These are phyloP conservation scores for Linum tenue DNA, from an alignment of 345 rosid species.

Conservation along the genomic window DNA sequence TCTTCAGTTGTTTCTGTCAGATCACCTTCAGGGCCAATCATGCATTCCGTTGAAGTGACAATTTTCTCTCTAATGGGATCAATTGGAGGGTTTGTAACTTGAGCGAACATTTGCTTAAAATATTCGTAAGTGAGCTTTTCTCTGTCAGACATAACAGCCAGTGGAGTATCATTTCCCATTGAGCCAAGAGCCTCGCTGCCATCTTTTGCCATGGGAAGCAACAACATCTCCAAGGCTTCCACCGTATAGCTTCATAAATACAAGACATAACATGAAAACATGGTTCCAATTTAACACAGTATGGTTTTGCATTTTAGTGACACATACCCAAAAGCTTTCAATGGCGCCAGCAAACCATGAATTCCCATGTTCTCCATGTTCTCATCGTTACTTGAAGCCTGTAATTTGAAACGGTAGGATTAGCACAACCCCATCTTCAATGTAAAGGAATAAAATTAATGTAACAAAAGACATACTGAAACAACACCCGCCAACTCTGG, in stretches of 20 bases:
- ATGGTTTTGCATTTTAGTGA: no score
- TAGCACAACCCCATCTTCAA: not conserved
- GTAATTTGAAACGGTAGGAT: slow-evolving; percentile 11
- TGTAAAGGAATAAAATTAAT: not conserved
- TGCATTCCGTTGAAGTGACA: slow-evolving; percentile 98
- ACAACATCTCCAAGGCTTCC: slow-evolving; percentile 94
- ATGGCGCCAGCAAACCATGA: slow-evolving; percentile 77
- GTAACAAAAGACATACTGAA: slow-evolving; percentile 33
- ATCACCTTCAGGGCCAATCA: slow-evolving; percentile 99
- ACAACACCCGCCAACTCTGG: slow-evolving; percentile 65
- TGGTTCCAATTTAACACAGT: not conserved
- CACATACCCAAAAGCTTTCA: slow-evolving; percentile 93
- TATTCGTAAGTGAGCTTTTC: slow-evolving; percentile 89
- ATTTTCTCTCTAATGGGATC: slow-evolving; percentile 99
- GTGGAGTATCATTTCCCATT: slow-evolving; percentile 98
- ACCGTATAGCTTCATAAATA: slow-evolving; percentile 62
- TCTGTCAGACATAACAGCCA: slow-evolving; percentile 92
- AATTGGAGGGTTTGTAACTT: slow-evolving; percentile 98
- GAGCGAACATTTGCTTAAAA: slow-evolving; percentile 99
- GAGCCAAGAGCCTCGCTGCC: slow-evolving; percentile 98
- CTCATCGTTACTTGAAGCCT: slow-evolving; percentile 71
- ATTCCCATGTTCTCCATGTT: slow-evolving; percentile 83
- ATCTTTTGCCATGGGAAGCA: slow-evolving; percentile 99
- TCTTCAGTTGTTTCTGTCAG: slow-evolving; percentile 96
- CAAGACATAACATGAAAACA: not conserved